Evolutionary conservation across 495 filamentous ascomycete species (phyloP).

Genomic region (Sphaerosporella brunnea): DNA sequence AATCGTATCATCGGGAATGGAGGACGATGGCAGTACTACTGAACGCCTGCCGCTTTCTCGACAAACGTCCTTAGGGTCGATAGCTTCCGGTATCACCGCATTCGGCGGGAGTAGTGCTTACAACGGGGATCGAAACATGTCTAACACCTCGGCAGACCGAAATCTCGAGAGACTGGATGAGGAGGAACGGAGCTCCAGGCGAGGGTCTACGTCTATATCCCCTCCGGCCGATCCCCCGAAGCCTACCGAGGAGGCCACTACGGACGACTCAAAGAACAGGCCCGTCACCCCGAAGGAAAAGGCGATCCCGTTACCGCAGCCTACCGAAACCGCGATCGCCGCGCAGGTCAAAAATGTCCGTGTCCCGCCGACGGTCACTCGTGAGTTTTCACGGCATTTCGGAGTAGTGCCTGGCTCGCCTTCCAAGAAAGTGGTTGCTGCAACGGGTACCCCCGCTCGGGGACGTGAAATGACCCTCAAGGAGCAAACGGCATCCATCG

Average conservation of each 20-base stretch:
- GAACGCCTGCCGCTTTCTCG: slow-evolving; percentile 40
- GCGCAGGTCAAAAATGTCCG: slow-evolving; percentile 75
- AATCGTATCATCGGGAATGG: slow-evolving; percentile 11
- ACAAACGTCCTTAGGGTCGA: slow-evolving; percentile 78
- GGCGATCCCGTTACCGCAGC: slow-evolving; percentile 36
- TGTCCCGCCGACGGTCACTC: slow-evolving; percentile 71
- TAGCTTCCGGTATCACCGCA: slow-evolving; percentile 78
- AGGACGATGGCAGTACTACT: slow-evolving; percentile 19
- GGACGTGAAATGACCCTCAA: slow-evolving; percentile 82
- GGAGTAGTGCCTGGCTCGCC: slow-evolving; percentile 36
- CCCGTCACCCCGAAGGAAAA: slow-evolving; percentile 34
- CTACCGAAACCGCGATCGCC: slow-evolving; percentile 76
- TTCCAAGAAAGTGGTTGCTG: slow-evolving; percentile 36
- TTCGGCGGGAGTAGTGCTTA: slow-evolving; percentile 29
- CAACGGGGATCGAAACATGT: slow-evolving; percentile 11
- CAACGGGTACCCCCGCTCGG: slow-evolving; percentile 38
- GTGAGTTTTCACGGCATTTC: slow-evolving; percentile 44
- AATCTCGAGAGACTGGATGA: slow-evolving; percentile 44
- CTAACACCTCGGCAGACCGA: slow-evolving; percentile 30
- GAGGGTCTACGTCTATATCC: slow-evolving; percentile 15
- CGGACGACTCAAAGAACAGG: background rate
- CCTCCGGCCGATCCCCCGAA: background rate
- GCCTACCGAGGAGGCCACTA: background rate
- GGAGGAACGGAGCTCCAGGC: slow-evolving; percentile 32
- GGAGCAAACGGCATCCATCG: slow-evolving; percentile 92